These are phyloP conservation scores for Eucalyptus pauciflora DNA, from an alignment of 345 rosid species.

Conservation along the genomic window DNA sequence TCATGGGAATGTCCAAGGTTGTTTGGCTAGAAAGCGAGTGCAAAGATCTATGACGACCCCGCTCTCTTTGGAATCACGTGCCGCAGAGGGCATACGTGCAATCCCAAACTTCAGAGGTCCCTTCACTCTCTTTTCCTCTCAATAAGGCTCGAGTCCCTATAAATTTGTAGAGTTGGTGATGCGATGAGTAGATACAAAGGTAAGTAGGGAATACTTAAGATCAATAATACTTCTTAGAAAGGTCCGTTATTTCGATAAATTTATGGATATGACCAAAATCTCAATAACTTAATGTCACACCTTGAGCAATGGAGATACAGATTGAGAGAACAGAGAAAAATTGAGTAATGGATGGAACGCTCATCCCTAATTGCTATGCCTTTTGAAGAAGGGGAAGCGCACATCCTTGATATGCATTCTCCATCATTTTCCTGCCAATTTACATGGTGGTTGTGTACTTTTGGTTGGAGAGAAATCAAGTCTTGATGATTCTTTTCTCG, in stretches of 20 bases:
- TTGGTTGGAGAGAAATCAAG: not conserved
- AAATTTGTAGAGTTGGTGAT: no score
- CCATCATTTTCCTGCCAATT: not conserved
- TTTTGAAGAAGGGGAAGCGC: not conserved
- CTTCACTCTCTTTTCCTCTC: no score
- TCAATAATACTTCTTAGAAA: no score
- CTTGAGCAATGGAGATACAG: no score
- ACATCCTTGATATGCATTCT: not conserved
- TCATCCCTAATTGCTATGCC: no score
- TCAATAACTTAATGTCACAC: not conserved
- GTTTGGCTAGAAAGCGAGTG: conserved; percentile 23
- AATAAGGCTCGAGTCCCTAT: no score
- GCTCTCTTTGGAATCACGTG: conserved; percentile 10
- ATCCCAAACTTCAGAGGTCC: not conserved
- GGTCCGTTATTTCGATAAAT: no score
- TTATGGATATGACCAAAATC: no score
- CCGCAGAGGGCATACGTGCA: conserved; percentile 14
- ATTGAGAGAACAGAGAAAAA: no score
- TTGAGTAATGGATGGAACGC: no score
- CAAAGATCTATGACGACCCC: conserved; percentile 23
- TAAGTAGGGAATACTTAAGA: no score
- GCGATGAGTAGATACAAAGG: no score
- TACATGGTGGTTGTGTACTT: not conserved
- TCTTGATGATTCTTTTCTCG: not conserved
- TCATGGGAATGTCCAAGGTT: not conserved